phyloP scores from a whole-genome alignment of 108 stramenopile genomes.

The Nannochloropsis salina region DNA sequence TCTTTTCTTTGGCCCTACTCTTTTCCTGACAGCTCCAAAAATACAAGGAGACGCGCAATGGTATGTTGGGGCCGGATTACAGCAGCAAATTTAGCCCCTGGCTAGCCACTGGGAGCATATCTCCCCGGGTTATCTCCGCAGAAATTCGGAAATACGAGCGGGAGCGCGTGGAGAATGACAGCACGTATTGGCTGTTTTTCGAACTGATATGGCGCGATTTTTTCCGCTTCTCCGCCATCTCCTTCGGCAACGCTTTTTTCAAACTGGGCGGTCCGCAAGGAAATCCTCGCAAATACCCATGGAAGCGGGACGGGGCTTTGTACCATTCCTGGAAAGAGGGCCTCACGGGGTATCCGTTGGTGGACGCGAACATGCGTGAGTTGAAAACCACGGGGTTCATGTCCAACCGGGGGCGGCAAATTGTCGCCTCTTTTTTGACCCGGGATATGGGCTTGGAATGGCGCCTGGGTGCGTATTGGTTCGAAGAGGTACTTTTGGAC shows the following conservation, averaged over 20 bases:
- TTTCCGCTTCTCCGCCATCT: conserved; percentile 81
- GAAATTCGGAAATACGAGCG: conserved; percentile 77
- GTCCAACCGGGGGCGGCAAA: conserved; percentile 92
- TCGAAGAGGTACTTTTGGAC: conserved; percentile 82
- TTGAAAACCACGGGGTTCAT: conserved; percentile 87
- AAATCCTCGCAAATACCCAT: conserved; percentile 23
- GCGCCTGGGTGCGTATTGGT: conserved; percentile 85
- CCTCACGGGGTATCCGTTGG: conserved; percentile 78
- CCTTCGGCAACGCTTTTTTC: conserved; percentile 77
- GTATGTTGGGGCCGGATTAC: conserved; percentile 87
- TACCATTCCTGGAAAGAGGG: conserved; percentile 76
- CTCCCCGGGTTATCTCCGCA: conserved; percentile 70
- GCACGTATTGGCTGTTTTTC: conserved; percentile 94
- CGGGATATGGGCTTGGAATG: conserved; percentile 90
- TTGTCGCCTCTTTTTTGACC: conserved; percentile 83
- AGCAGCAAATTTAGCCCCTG: conserved; percentile 90
- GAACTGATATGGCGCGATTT: conserved; percentile 94
- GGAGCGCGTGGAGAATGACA: conserved; percentile 73
- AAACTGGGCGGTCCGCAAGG: conserved; percentile 63
- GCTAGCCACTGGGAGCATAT: conserved; percentile 84
- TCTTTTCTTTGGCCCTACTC: neutral
- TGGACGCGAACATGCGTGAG: conserved; percentile 99
- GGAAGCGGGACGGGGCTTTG: conserved; percentile 10
- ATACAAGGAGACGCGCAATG: conserved; percentile 96
- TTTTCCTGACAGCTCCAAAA: conserved; percentile 43